Base-by-base conservation (phyloP, 2,329 filamentous ascomycete species). In the Mycosphaerella sp. region DNA sequence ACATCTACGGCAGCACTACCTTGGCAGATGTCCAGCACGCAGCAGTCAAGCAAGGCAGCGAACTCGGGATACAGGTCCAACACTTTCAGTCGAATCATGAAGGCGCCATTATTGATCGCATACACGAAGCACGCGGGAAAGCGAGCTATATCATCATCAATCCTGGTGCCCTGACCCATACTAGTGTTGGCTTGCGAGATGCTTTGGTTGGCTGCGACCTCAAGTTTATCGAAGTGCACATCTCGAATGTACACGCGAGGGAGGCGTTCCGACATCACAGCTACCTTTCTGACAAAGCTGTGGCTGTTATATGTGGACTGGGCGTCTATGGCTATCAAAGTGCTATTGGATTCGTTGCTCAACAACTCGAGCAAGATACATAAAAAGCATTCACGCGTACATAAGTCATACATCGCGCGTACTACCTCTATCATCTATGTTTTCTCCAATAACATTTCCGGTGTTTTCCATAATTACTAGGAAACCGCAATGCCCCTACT, bases 61-160 rank as follows among this genome's bases (percentile, higher is more conserved):
- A 65, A 0, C 74, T 81, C 1, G 73, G 73, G 41, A 68, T 77
- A 40, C 68, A 70, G 6, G 68, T 90, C 17, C 68, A 77, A 8
- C 68, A 75, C 35, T 87, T 86, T 68, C 86, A 90, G 69, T 87
- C 84, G 12, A 91, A 90, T 71, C 82, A 86, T 65, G 87, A 91
- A 68, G 86, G 86, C 49, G 80, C 79, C 27, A 79, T 89, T 54
- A 74, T 89, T 53, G 85, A 89, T 70, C 79, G 83, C 54, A 85
- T 91, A 58, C 86, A 90, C 49, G 76, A 75, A 14, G 84, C 84
- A 0, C 76, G 81, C 1, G 72, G 68, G 21, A 71, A 73, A 1
- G 71, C 80, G 16, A 82, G 86, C 55, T 84, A 77, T 56, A 79
- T 87, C 58, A 72, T 90, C 62, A 88, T 90, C 72, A 90, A 90